Base-by-base conservation (phyloP, 768 basidiomycete genomes). In the Suillus subluteus region DNA sequence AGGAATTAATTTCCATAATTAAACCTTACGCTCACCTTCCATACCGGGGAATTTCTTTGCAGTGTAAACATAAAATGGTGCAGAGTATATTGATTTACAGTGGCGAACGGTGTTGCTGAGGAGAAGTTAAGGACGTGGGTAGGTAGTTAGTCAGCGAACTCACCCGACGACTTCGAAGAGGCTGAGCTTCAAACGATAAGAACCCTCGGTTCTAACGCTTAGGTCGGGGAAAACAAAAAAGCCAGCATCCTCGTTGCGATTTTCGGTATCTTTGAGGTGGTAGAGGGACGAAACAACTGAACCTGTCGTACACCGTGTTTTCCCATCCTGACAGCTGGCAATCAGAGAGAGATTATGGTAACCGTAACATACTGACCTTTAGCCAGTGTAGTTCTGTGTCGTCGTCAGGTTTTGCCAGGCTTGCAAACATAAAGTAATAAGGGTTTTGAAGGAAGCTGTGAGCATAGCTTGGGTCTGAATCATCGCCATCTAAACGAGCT, bases 181-280 rank as follows among this genome's bases (percentile, higher is more conserved):
- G 62, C 84, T 87, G 68, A 90, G 81, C 76, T 90, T 91, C 50
- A 84, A 77, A 58, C 77, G 83, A 73, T 96, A 99, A 70, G 90
- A 91, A 9, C 96, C 96, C 77, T 98, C 96, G 3, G 94, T 95
- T 67, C 95, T 82, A 6, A 98, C 94, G 67, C 91, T 92, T 32
- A 99, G 84, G 76, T 98, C 96, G 0, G 96, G 96, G 72, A 99
- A 99, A 40, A 98, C 95, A 73, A 99, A 99, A 81, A 96, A 96
- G 0, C 94, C 96, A 9, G 94, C 94, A 72, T 94, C 92, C 75
- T 82, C 74, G 68, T 83, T 83, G 63, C 81, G 79, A 68, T 87
- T 83, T 68, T 90, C 88, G 38, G 84, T 76, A 56, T 89, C 94
- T 74, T 96, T 97, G 64, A 98, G 84, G 73, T 97, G 95, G 75